Evolutionary conservation across 2,329 filamentous ascomycete species (phyloP), one percentile per base, ranked within the genome.

Genomic region (Penicillium sp.): DNA sequence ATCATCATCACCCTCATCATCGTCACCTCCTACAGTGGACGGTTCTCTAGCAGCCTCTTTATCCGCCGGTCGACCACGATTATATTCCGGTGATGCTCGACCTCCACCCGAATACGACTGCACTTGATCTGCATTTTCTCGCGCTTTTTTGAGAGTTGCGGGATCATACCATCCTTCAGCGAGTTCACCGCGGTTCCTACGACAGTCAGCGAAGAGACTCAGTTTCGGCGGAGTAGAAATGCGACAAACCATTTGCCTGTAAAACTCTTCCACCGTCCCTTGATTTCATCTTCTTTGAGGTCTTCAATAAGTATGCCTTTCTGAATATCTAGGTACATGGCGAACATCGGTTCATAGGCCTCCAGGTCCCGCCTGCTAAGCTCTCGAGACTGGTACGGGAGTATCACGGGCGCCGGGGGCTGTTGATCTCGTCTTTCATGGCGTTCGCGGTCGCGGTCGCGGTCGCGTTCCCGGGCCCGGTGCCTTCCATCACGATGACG

Each of bases 141-240:
- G 75, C 16, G 81, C 82, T 52, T 76, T 81, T 59, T 80, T 71
- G 57, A 90, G 85, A 60, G 86, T 89, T 54, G 83, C 83, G 7
- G 92, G 89, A 68, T 95, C 91, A 74, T 97, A 99, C 93, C 93
- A 99, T 43, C 91, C 91, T 72, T 93, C 88, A 4, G 90, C 88
- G 59, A 97, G 79, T 75, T 93, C 90, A 68, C 87, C 88, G 65
- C 86, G 84, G 77, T 99, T 99, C 86, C 86, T 89, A 63, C 63
- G 63, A 11, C 73, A 72, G 77, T 85, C 71, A 86, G 80, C 62
- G 53, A 18, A 24, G 36, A 26, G 39, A 11, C 44, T 18, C 28
- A 11, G 46, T 21, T 24, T 16, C 23, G 43, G 43, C 49, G 34
- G 54, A 28, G 54, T 55, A 33, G 50, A 21, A 33, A 42, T 9